phyloP scores from a whole-genome alignment of 2,329 filamentous ascomycete species.

The Huntiella omanensis region DNA sequence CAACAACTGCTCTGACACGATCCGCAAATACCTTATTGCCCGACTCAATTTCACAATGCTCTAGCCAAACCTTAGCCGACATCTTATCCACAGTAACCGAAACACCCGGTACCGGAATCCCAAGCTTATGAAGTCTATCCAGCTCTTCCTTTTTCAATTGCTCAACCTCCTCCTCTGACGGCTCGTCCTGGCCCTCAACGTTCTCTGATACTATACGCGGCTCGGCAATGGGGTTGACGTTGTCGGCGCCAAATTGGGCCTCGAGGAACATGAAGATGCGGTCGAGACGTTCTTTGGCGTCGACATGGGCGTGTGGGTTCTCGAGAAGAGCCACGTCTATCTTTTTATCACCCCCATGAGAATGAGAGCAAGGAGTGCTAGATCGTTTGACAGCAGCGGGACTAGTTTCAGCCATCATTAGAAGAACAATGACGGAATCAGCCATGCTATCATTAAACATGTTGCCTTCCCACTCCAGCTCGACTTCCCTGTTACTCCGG shows the following conservation, averaged over 20 bases:
- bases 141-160: slow-evolving; percentile 49
- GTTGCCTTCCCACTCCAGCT: slow-evolving; percentile 94
- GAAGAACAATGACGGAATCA: slow-evolving; percentile 86
- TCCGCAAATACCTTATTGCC: slow-evolving; percentile 60
- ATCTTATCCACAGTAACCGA: slow-evolving; percentile 77
- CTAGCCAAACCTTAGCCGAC: slow-evolving; percentile 76
- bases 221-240: slow-evolving; percentile 56
- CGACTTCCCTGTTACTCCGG: slow-evolving; percentile 57
- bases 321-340: slow-evolving; percentile 18
- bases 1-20: slow-evolving; percentile 72
- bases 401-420: slow-evolving; percentile 82
- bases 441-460: slow-evolving; percentile 95
- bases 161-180: slow-evolving; percentile 26
- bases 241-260: slow-evolving; percentile 77
- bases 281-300: slow-evolving; percentile 57
- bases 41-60: slow-evolving; percentile 81
- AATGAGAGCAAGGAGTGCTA: slow-evolving; percentile 18
- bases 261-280: slow-evolving; percentile 92
- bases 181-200: slow-evolving; percentile 16
- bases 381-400: slow-evolving; percentile 77
- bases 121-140: slow-evolving; percentile 59
- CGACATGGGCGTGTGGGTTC: slow-evolving; percentile 58
- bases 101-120: slow-evolving; percentile 80
- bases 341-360: slow-evolving; percentile 23
- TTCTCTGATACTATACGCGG: slow-evolving; percentile 28